A percentile compares a stretch with the other conserved stretches of the same genome.
Conservation (phyloP, 2,329 filamentous ascomycete species). For the Arthroderma sp. region DNA sequence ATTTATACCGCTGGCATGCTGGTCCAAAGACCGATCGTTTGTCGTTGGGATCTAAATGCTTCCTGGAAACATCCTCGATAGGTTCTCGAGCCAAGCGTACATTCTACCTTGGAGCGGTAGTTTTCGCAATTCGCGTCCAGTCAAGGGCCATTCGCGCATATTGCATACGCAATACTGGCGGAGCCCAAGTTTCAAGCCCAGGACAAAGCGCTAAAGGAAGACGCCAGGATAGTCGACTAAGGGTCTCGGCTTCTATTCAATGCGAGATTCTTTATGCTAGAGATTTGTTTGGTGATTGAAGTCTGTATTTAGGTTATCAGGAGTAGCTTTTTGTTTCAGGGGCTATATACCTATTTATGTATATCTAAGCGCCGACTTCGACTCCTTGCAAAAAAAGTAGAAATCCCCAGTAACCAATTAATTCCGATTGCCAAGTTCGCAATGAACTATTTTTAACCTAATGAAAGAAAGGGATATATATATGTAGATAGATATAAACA, state of each 20-base stretch:
- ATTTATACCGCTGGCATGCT: too few relatives aligned
- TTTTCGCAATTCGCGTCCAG: background rate
- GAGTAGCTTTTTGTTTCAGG: too few relatives aligned
- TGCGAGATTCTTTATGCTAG: too few relatives aligned
- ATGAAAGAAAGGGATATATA: background rate
- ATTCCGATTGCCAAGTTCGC: background rate
- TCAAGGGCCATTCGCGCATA: background rate
- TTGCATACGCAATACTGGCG: too few relatives aligned
- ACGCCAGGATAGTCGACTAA: too few relatives aligned
- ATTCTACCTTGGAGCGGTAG: background rate
- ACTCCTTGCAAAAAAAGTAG: background rate
- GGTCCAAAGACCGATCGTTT: too few relatives aligned
- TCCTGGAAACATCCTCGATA: too few relatives aligned
- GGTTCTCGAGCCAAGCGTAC: too few relatives aligned
- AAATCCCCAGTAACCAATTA: background rate
- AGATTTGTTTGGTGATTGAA: too few relatives aligned
- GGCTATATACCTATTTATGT: background rate
- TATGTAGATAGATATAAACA: background rate
- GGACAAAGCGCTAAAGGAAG: background rate
- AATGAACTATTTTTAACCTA: background rate
- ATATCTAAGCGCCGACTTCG: background rate
- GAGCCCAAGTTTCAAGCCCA: background rate
- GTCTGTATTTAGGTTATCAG: too few relatives aligned
- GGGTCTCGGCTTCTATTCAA: too few relatives aligned
- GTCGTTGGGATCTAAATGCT: too few relatives aligned